Evolutionary conservation across 305 asterid genomes (phyloP).

Genomic region (Striga hermonthica): DNA sequence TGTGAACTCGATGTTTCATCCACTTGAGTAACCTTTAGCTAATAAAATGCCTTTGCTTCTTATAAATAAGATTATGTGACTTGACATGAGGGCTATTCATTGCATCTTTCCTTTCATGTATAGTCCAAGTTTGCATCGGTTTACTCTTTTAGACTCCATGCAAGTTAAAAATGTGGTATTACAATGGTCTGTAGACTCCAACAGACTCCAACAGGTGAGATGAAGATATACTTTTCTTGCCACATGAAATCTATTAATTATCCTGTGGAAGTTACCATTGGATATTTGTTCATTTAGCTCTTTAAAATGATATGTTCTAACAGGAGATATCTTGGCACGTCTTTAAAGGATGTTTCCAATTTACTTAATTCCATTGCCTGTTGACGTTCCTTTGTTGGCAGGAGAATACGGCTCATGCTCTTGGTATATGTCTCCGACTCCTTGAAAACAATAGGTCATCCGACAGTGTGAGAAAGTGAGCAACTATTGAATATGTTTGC

Average conservation of each 20-base stretch:
- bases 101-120: slow-evolving; percentile 19
- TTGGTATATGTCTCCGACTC: slow-evolving; percentile 92
- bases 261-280: slow-evolving; percentile 13
- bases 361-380: slow-evolving; percentile 25
- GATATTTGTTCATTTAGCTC: slow-evolving; percentile 20
- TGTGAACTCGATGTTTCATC: too few relatives aligned
- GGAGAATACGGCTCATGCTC: slow-evolving; percentile 87
- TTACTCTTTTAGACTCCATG: not conserved
- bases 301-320: slow-evolving; percentile 15
- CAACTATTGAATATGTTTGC: slow-evolving; percentile 23
- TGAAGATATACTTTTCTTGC: not conserved
- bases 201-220: slow-evolving; percentile 12
- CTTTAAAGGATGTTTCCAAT: slow-evolving; percentile 22
- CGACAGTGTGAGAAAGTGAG: slow-evolving; percentile 98
- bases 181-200: not conserved
- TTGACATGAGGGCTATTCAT: slow-evolving; percentile 14
- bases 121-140: slow-evolving; percentile 17
- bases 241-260: slow-evolving; percentile 18
- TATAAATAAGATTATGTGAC: not conserved
- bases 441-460: slow-evolving; percentile 91
- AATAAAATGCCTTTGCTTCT: slow-evolving; percentile 15
- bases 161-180: slow-evolving; percentile 12
- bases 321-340: slow-evolving; percentile 19
- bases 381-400: slow-evolving; percentile 44
- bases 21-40: too few relatives aligned